phyloP scores from a whole-genome alignment of 805 yeast species.

The Candida rishiriensis region DNA sequence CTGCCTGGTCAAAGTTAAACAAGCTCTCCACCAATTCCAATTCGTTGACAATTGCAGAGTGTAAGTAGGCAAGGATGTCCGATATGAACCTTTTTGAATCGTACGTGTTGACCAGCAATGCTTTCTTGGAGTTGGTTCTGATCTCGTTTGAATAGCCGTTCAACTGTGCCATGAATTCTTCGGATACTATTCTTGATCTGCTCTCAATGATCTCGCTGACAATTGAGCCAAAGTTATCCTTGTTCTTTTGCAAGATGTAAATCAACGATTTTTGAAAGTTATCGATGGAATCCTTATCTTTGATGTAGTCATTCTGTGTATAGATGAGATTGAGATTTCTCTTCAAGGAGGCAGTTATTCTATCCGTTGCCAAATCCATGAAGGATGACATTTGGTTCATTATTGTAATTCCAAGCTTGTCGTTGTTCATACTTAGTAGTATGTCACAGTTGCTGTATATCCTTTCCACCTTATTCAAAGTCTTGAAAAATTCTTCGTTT shows the following conservation, averaged over 20 bases:
- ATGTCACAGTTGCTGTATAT: slow-evolving; percentile 68
- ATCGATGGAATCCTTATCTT: slow-evolving; percentile 17
- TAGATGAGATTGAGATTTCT: slow-evolving; percentile 26
- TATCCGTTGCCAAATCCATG: slow-evolving; percentile 49
- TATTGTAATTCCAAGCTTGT: slow-evolving; percentile 59
- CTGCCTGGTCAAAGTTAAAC: slow-evolving; percentile 39
- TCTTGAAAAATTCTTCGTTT: slow-evolving; percentile 47
- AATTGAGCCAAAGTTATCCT: slow-evolving; percentile 53
- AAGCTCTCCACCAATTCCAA: slow-evolving; percentile 66
- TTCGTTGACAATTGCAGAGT: slow-evolving; percentile 82
- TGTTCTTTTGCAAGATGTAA: slow-evolving; percentile 31
- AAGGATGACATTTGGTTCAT: slow-evolving; percentile 52
- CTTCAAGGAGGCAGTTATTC: slow-evolving; percentile 40
- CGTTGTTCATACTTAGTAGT: slow-evolving; percentile 65
- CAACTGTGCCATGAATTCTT: slow-evolving; percentile 63
- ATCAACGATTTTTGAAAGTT: slow-evolving; percentile 29
- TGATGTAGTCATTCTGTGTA: slow-evolving; percentile 13
- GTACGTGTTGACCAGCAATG: slow-evolving; percentile 62
- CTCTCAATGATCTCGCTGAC: slow-evolving; percentile 60
- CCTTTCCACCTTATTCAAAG: slow-evolving; percentile 54
- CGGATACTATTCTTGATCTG: slow-evolving; percentile 59
- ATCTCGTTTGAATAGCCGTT: slow-evolving; percentile 30
- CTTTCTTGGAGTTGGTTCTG: slow-evolving; percentile 23
- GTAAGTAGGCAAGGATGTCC: slow-evolving; percentile 84
- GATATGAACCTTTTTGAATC: slow-evolving; percentile 83